phyloP scores from a whole-genome alignment of 805 yeast species.

The Metschnikowia cubensis region DNA sequence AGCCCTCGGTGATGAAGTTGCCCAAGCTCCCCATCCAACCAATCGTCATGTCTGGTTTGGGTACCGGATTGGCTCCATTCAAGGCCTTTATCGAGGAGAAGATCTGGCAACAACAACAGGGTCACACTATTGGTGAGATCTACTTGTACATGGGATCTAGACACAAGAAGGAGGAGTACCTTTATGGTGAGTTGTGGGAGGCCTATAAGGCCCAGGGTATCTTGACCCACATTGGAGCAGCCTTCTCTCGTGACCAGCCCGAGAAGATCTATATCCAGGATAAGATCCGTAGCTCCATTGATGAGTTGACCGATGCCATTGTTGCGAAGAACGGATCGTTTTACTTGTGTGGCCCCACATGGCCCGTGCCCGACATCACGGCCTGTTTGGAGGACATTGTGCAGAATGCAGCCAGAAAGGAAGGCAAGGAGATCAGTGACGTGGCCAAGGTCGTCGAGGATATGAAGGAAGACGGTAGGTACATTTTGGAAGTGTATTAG shows the following conservation, averaged over 20 bases:
- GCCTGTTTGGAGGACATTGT: constrained; percentile 83
- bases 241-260: constrained; percentile 96
- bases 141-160: constrained; percentile 89
- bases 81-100: constrained; percentile 96
- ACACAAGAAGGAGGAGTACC: constrained; percentile 90
- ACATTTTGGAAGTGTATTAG: constrained; percentile 89
- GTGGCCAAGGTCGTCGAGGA: constrained; percentile 81
- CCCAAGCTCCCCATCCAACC: constrained; percentile 88
- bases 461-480: constrained; percentile 87
- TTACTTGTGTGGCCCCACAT: constrained; percentile 97
- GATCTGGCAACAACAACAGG: constrained; percentile 88
- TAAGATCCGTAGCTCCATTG: constrained; percentile 73
- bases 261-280: constrained; percentile 94
- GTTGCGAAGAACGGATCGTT: constrained; percentile 78
- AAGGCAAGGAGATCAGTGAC: constrained; percentile 62
- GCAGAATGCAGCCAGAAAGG: constrained; percentile 60
- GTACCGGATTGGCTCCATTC: constrained; percentile 98
- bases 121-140: constrained; percentile 82
- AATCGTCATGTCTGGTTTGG: constrained; percentile 93
- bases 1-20: constrained; percentile 95
- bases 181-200: constrained; percentile 97
- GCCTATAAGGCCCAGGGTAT: constrained; percentile 90
- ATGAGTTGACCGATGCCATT: constrained; percentile 73
- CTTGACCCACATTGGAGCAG: constrained; percentile 93
- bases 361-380: constrained; percentile 98